These are phyloP conservation scores for Ogataea philodendri DNA, from an alignment of 805 yeast genomes.

Conservation along the genomic window DNA sequence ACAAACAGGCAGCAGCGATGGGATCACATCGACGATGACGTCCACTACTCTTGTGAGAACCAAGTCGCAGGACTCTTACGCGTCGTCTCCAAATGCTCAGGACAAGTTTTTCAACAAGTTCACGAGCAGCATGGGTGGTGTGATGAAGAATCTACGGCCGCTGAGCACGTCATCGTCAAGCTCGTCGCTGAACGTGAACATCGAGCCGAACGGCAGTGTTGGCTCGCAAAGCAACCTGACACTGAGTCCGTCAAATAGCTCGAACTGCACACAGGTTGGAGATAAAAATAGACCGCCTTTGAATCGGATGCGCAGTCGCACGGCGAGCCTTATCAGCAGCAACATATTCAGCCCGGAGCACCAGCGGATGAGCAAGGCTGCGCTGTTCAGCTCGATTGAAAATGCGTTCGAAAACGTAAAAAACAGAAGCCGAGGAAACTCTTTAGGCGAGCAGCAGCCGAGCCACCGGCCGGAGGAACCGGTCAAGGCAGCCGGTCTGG, in stretches of 20 bases:
- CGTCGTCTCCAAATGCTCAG: slow-evolving; percentile 23
- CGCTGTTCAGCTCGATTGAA: slow-evolving; percentile 31
- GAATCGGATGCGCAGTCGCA: slow-evolving; percentile 31
- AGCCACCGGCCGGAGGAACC: slow-evolving; percentile 1
- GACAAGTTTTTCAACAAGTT: slow-evolving; percentile 31
- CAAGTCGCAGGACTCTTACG: slow-evolving; percentile 9
- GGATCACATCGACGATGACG: slow-evolving; percentile 11
- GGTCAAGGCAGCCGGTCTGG: slow-evolving; percentile 6
- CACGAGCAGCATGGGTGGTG: slow-evolving; percentile 35
- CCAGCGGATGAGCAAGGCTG: slow-evolving; percentile 17
- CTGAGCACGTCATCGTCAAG: slow-evolving; percentile 34
- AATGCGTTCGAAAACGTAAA: slow-evolving; percentile 34
- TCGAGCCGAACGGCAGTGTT: slow-evolving; percentile 8
- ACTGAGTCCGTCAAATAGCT: slow-evolving; percentile 7
- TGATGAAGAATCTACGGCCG: slow-evolving; percentile 36
- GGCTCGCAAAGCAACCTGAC: slow-evolving; percentile 6
- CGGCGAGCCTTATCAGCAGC: slow-evolving; percentile 31
- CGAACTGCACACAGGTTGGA: neutral
- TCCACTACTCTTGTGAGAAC: slow-evolving; percentile 12
- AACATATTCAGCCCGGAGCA: slow-evolving; percentile 8
- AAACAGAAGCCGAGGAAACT: slow-evolving; percentile 32
- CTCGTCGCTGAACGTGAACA: slow-evolving; percentile 28
- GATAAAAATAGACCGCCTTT: slow-evolving; percentile 3
- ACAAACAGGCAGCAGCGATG: slow-evolving; percentile 9
- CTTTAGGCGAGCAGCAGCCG: slow-evolving; percentile 16